A percentile compares a stretch with the other conserved stretches of the same genome.
Conservation (phyloP, 1,139 yeast genomes). For the Hyphopichia wangnamkhiaoensis region DNA sequence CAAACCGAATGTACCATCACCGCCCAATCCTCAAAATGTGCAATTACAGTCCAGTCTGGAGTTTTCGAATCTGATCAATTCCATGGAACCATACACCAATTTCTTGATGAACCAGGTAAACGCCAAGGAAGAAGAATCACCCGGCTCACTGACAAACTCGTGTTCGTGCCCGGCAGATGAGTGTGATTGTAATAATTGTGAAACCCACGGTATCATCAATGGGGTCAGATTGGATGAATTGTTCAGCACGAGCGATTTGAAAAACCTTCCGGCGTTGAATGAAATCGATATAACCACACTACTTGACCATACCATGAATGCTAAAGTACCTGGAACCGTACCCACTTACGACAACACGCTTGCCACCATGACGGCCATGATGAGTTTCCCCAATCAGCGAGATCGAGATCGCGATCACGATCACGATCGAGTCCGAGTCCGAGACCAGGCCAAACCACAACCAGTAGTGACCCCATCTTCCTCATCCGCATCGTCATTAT, state of each 20-base stretch:
- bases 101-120: conserved; percentile 2
- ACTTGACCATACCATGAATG: neutral
- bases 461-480: neutral
- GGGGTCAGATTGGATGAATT: conserved; percentile 49
- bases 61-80: neutral
- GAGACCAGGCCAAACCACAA: neutral
- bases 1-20: neutral
- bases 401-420: conserved; percentile 10
- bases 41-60: neutral
- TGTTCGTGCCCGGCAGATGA: conserved; percentile 48
- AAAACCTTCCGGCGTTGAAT: neutral
- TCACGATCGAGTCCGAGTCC: neutral
- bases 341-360: neutral
- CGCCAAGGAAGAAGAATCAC: conserved; percentile 3
- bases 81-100: conserved; percentile 1
- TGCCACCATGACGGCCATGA: neutral
- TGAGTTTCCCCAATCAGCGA: conserved; percentile 15
- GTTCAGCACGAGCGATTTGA: conserved; percentile 10
- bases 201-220: conserved; percentile 53
- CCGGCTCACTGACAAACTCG: conserved; percentile 7
- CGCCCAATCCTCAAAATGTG: neutral
- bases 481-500: no score
- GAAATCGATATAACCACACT: neutral
- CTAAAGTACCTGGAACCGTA: neutral
- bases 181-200: conserved; percentile 56